Conservation (phyloP, 805 yeast genomes). For the Lachancea nothofagi region DNA sequence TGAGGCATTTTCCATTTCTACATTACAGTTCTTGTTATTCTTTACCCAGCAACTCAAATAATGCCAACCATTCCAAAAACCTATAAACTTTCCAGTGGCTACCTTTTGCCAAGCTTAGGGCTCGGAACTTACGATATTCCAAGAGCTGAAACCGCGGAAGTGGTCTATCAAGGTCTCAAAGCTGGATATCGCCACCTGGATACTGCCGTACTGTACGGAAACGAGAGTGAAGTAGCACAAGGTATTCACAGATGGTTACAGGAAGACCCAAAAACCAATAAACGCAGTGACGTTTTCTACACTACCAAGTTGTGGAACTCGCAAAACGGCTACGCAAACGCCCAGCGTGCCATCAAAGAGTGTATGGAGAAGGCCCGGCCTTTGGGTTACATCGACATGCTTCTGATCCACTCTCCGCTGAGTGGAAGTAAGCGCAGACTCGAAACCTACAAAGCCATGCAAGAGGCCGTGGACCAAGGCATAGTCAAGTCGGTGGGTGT, state of each 20-base stretch:
- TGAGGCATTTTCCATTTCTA: background rate
- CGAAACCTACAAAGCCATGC: conserved; percentile 67
- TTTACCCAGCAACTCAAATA: too few relatives aligned
- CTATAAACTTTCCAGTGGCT: conserved; percentile 50
- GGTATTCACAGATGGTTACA: conserved; percentile 52
- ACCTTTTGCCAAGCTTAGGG: conserved; percentile 50
- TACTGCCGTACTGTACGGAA: conserved; percentile 61
- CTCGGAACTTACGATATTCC: conserved; percentile 50
- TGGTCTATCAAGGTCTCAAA: conserved; percentile 53
- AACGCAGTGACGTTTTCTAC: conserved; percentile 50
- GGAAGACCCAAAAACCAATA: conserved; percentile 40
- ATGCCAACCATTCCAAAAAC: conserved; percentile 17
- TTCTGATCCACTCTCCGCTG: conserved; percentile 62
- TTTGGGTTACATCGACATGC: conserved; percentile 65
- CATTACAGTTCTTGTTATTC: background rate
- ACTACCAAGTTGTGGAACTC: conserved; percentile 73
- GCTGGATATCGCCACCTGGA: conserved; percentile 73
- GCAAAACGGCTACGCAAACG: conserved; percentile 52
- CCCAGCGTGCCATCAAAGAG: conserved; percentile 52
- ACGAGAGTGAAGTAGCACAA: conserved; percentile 55
- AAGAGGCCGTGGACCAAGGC: conserved; percentile 60
- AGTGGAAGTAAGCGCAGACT: conserved; percentile 44
- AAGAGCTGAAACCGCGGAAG: conserved; percentile 33
- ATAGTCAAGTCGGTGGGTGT: conserved; percentile 66
- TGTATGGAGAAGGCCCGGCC: conserved; percentile 48